Base-by-base conservation (phyloP, 2,329 filamentous ascomycete genomes). In the Lasiodiplodia hormozganensis region DNA sequence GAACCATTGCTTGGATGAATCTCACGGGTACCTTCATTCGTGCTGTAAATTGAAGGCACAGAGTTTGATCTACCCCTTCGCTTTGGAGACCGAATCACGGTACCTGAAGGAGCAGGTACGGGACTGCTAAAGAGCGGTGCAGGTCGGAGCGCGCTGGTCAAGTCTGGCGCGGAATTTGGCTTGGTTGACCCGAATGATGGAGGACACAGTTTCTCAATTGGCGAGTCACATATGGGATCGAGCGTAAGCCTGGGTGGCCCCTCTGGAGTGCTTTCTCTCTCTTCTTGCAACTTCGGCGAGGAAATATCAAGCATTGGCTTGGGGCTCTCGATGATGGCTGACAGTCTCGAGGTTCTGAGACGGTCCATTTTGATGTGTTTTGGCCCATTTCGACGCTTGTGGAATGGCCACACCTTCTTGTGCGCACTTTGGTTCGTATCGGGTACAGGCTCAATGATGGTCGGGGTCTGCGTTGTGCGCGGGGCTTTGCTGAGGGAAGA, bases 291-390 rank as follows among this genome's bases (percentile, higher is more conserved):
- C 12, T 18, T 12, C n/a, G 40, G 43, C 1, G 40, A 43, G 21
- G 65, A 51, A 12, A 57, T 51, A 25, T 67, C 53, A 16, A 56
- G 40, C 53, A 56, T 58, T 25, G 65, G 65, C 21, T 38, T 31
- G 23, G 67, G 67, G 12, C 67, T 69, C 34, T 69, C 67, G 23
- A 65, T 65, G 8, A 69, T 69, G 7, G 62, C 75, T 2, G 77
- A 79, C 7, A 79, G 73, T 11, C 57, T 67, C 5, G 49, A 52
- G 25, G 47, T 56, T n/a, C 51, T 60, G 56, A 68, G 53, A 36
- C 60, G 51, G 3, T 65, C 65, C 36, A 70, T 34, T 25, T 65
- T 68, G 43, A 70, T 65, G 28, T 68, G 65, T 21, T 65, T 70
- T 25, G 67, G 67, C 1, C 21, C 34, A 58, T 40, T 62, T 8